phyloP scores from a whole-genome alignment of 1,139 yeast species.

The Scheffersomyces insectosa region DNA sequence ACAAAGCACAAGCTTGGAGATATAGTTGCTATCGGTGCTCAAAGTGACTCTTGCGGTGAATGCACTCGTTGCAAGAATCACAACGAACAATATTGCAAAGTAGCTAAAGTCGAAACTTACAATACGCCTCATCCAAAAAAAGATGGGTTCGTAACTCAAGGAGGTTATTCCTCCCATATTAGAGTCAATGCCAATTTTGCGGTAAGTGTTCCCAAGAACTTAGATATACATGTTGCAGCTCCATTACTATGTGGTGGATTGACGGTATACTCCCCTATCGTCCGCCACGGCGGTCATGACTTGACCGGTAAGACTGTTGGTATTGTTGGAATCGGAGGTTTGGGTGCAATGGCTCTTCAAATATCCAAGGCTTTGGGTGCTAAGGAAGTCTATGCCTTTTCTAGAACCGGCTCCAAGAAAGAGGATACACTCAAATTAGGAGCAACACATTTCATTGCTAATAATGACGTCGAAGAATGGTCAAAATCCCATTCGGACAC shows the following conservation, averaged over 20 bases:
- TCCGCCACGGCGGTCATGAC: slow-evolving; percentile 35
- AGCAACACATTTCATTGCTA: slow-evolving; percentile 53
- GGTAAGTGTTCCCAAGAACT: slow-evolving; percentile 48
- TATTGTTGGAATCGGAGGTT: slow-evolving; percentile 59
- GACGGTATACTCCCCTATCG: slow-evolving; percentile 53
- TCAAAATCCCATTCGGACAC: slow-evolving; percentile 25
- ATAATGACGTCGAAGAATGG: slow-evolving; percentile 45
- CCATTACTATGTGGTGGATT: slow-evolving; percentile 57
- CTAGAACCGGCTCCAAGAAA: slow-evolving; percentile 49
- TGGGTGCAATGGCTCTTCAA: slow-evolving; percentile 61
- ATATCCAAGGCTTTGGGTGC: slow-evolving; percentile 60
- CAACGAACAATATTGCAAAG: slow-evolving; percentile 50
- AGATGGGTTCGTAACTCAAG: slow-evolving; percentile 49
- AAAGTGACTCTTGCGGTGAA: slow-evolving; percentile 41
- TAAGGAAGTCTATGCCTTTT: slow-evolving; percentile 50
- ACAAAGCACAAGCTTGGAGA: slow-evolving; percentile 37
- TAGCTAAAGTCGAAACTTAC: slow-evolving; percentile 42
- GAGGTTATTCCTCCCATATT: slow-evolving; percentile 56
- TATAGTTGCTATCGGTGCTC: slow-evolving; percentile 55
- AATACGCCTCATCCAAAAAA: slow-evolving; percentile 30
- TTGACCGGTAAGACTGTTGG: slow-evolving; percentile 50
- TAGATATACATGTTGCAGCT: slow-evolving; percentile 43
- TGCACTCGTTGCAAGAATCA: slow-evolving; percentile 43
- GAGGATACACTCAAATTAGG: slow-evolving; percentile 55
- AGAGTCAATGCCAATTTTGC: slow-evolving; percentile 48